Evolutionary conservation across 768 basidiomycete species (phyloP).

Genomic region (Amanita thiersii): DNA sequence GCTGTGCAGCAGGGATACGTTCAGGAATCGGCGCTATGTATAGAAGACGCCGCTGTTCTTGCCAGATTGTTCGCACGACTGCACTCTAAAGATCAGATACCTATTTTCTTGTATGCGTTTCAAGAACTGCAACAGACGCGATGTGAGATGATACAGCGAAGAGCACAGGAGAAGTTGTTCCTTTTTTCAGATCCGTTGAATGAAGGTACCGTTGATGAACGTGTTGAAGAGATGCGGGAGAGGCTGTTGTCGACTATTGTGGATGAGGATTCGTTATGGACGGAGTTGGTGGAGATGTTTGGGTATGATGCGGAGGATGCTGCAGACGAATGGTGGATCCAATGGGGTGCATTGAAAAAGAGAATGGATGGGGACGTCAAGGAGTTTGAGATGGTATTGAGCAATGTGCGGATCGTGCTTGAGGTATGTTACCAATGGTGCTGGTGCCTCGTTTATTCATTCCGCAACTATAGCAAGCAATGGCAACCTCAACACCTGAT

Average conservation of each 20-base stretch:
- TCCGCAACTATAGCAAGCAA: neutral
- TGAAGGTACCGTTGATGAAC: slow-evolving; percentile 28
- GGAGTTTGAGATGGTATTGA: neutral
- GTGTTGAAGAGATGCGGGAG: slow-evolving; percentile 31
- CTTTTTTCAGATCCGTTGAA: slow-evolving; percentile 39
- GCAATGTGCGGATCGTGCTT: neutral
- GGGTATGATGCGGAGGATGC: slow-evolving; percentile 50
- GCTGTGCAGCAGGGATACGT: slow-evolving; percentile 35
- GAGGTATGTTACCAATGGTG: neutral
- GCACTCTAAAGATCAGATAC: slow-evolving; percentile 38
- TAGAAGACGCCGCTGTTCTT: slow-evolving; percentile 59
- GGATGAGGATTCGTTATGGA: slow-evolving; percentile 27
- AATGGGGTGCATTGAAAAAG: slow-evolving; percentile 40
- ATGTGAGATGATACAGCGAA: slow-evolving; percentile 28
- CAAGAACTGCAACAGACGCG: slow-evolving; percentile 47
- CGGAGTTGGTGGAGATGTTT: slow-evolving; percentile 38
- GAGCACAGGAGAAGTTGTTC: slow-evolving; percentile 35
- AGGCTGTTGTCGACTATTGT: slow-evolving; percentile 15
- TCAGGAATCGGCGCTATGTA: slow-evolving; percentile 38
- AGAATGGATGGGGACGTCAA: slow-evolving; percentile 18
- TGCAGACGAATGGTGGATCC: slow-evolving; percentile 54
- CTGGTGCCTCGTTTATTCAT: neutral
- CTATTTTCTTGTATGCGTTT: slow-evolving; percentile 41
- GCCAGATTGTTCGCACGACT: slow-evolving; percentile 55
- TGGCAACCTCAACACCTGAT: no score